Evolutionary conservation across 106 monocot genomes (phyloP).

Genomic region (Platanthera zijinensis): DNA sequence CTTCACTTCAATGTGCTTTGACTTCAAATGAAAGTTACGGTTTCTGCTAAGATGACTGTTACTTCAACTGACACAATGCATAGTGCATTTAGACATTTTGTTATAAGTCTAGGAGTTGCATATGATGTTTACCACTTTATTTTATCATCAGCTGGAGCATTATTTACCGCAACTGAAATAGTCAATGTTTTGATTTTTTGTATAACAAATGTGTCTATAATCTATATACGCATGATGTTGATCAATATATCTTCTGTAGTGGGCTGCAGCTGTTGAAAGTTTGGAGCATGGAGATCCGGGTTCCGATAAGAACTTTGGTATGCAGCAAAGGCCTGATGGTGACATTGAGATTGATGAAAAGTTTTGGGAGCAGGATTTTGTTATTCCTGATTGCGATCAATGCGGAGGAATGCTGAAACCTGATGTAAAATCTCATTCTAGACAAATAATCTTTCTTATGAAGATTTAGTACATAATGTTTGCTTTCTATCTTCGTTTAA

Average conservation of each 20-base stretch:
- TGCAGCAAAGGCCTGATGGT: conserved; percentile 96
- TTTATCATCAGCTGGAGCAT: too few species aligned
- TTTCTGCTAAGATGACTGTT: too few species aligned
- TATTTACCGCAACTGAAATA: not conserved
- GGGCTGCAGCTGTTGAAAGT: conserved; percentile 87
- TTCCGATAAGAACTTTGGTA: conserved; percentile 95
- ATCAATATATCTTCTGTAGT: conserved; percentile 39
- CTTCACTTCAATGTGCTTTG: too few species aligned
- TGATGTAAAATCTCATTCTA: conserved; percentile 57
- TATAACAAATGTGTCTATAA: not conserved
- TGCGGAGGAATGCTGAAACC: conserved; percentile 94
- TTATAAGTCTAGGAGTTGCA: not conserved
- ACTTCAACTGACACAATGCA: too few species aligned
- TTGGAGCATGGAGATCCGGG: conserved; percentile 59
- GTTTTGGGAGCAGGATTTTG: conserved; percentile 89
- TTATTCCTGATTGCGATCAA: conserved; percentile 67
- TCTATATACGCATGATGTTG: conserved; percentile 10
- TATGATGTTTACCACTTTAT: not conserved
- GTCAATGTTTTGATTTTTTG: not conserved
- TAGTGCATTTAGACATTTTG: not conserved
- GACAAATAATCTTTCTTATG: not conserved
- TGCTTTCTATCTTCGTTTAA: not conserved
- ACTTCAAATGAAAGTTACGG: too few species aligned
- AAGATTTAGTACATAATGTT: not conserved
- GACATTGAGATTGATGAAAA: conserved; percentile 97